Percentiles rank a stretch among this genome's conserved stretches.
phyloP scores from a whole-genome alignment of 2,329 filamentous ascomycete species.

The Albifimbria verrucaria region DNA sequence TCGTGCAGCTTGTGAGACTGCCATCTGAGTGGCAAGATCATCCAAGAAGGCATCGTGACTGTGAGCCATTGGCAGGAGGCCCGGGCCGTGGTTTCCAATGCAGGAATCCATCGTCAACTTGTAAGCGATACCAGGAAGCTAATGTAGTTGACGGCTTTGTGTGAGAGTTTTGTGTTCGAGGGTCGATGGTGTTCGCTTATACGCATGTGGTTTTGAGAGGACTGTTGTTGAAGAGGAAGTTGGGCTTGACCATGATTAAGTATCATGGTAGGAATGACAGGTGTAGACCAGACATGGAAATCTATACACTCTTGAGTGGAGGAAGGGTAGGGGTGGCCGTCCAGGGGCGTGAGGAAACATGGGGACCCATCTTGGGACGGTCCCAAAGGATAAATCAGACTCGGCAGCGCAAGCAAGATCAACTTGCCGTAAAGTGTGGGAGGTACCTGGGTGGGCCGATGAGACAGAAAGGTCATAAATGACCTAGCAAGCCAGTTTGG shows the following conservation, averaged over 20 bases:
- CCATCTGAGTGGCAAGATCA: constrained; percentile 50
- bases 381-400: constrained; percentile 33
- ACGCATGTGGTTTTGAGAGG: not conserved
- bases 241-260: constrained; percentile 25
- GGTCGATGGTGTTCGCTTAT: not conserved
- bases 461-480: constrained; percentile 24
- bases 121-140: not conserved
- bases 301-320: not conserved
- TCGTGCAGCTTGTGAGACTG: constrained; percentile 42
- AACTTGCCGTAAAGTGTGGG: constrained; percentile 20
- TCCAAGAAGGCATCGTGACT: constrained; percentile 42
- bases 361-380: constrained; percentile 26
- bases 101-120: constrained; percentile 6
- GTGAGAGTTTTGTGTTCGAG: no score
- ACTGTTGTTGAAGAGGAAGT: constrained; percentile 11
- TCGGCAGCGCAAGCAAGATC: constrained; percentile 30
- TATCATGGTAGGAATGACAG: constrained; percentile 19
- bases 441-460: constrained; percentile 35
- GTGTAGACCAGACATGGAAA: not conserved
- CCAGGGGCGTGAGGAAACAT: constrained; percentile 29
- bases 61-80: constrained; percentile 21
- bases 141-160: no score
- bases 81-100: constrained; percentile 8
- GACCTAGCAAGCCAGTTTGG: constrained; percentile 22
- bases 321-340: constrained; percentile 5